Evolutionary conservation across 2,329 filamentous ascomycete species (phyloP), one percentile per base, ranked within the genome.

Genomic region (Stromatinia cepivora): DNA sequence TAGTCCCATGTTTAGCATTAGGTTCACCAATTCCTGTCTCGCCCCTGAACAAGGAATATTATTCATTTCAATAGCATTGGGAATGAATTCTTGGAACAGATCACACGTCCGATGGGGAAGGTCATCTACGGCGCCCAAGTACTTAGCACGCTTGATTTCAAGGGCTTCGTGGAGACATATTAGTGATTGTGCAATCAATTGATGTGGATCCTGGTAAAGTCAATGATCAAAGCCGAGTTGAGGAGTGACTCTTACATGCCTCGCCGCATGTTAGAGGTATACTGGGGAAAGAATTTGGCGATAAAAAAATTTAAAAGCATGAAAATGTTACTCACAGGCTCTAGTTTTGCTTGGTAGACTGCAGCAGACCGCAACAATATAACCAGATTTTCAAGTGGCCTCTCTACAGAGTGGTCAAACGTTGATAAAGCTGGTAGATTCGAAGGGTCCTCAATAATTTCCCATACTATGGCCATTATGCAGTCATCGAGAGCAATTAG

Each of bases 1-100:
- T 50, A 98, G 86, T 74, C 92, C 91, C 85, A 98, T 88, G 28
- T 97, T 92, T 13, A 94, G 92, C 95, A 99, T 98, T 74, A 97
- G 86, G 72, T 90, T 88, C 45, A 97, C 92, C 52, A 99, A 85
- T 76, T 94, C 92, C 81, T 99, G 95, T 81, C 98, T 98, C 80
- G 97, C 94, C 70, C 97, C 93, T 42, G 95, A 95, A 79, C 98
- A 98, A 0, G 96, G 95, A 50, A 99, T 98, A 79, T 99, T 99
- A 83, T 99, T 98, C 82, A 98, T 98, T 70, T 98, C 95, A 76
- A 99, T 98, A 68, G 95, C 95, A 4, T 95, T 98, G 2, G 94
- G 94, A 71, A 98, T 98, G 71, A 99, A 87, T 81, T 98, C 94
- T 74, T 97, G 94, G 17, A 25, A 2, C 25, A 2, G 10, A 13